These are phyloP conservation scores for Microascus cirrosus DNA, from an alignment of 2,329 filamentous ascomycete species.

Conservation along the genomic window DNA sequence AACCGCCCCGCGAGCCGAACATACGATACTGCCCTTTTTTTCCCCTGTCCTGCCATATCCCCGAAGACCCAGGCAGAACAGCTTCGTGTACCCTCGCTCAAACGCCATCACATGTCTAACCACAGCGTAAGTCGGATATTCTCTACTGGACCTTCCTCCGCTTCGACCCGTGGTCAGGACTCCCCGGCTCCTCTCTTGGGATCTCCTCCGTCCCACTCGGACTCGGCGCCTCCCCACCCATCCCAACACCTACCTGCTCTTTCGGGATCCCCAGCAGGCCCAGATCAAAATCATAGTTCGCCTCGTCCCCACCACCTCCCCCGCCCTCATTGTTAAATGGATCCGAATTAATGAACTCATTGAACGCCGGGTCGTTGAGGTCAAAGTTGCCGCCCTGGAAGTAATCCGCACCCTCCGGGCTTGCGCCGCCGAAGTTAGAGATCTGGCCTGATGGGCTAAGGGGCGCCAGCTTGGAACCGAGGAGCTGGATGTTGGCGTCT, in stretches of 20 bases:
- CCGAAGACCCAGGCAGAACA: background rate
- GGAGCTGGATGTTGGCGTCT: conserved; percentile 61
- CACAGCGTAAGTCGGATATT: background rate
- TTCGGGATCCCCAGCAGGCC: conserved; percentile 7
- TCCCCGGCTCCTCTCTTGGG: conserved; percentile 26
- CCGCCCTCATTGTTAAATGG: conserved; percentile 18
- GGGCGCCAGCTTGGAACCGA: conserved; percentile 65
- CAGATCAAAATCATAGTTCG: conserved; percentile 37
- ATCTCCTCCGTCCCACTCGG: conserved; percentile 38
- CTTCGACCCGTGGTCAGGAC: background rate
- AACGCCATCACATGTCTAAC: background rate
- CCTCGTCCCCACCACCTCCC: background rate
- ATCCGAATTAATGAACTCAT: conserved; percentile 23
- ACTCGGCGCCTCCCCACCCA: conserved; percentile 7
- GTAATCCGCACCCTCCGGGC: conserved; percentile 13
- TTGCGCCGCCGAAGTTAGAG: conserved; percentile 49
- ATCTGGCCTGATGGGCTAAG: conserved; percentile 72
- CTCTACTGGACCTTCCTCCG: conserved; percentile 3
- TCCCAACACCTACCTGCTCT: background rate
- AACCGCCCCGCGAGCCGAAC: background rate
- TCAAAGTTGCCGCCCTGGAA: conserved; percentile 23
- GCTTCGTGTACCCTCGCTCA: background rate
- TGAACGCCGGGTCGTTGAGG: conserved; percentile 25
- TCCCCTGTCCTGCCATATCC: background rate
- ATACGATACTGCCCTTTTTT: background rate